phyloP scores from a whole-genome alignment of 2,329 filamentous ascomycete genomes.

The Penicillium thymicola region DNA sequence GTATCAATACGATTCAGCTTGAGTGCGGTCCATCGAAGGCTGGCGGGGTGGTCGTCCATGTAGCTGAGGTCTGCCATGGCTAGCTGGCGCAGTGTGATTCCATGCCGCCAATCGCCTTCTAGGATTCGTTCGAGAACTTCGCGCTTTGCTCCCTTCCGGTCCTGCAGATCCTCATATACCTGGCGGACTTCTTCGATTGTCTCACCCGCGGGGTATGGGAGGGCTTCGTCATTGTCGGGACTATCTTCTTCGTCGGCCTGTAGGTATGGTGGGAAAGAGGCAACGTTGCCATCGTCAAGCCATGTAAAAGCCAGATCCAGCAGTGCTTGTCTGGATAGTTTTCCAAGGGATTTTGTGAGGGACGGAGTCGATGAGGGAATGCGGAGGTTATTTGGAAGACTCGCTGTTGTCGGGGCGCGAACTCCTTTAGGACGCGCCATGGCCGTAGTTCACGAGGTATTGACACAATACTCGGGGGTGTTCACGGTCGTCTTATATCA shows the following conservation, averaged over 20 bases:
- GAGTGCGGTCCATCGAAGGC: constrained; percentile 53
- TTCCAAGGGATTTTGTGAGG: constrained; percentile 64
- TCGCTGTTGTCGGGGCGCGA: constrained; percentile 64
- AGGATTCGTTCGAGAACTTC: constrained; percentile 56
- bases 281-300: constrained; percentile 65
- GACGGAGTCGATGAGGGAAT: constrained; percentile 63
- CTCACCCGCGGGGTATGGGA: constrained; percentile 65
- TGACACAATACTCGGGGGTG: too few relatives aligned
- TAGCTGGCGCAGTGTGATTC: constrained; percentile 54
- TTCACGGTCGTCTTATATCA: background rate
- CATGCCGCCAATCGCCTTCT: constrained; percentile 56
- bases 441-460: background rate
- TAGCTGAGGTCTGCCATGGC: constrained; percentile 55
- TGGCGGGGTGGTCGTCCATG: constrained; percentile 52
- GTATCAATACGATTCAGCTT: constrained; percentile 39
- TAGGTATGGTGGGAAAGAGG: constrained; percentile 60
- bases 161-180: constrained; percentile 60
- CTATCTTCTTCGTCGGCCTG: constrained; percentile 47
- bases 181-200: constrained; percentile 66
- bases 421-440: constrained; percentile 36
- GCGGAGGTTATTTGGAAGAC: constrained; percentile 67
- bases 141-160: constrained; percentile 51
- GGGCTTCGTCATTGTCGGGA: constrained; percentile 58
- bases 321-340: constrained; percentile 69
- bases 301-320: constrained; percentile 71